Evolutionary conservation across 2,329 filamentous ascomycete genomes (phyloP).

Genomic region (Fusarium gaditjirri): DNA sequence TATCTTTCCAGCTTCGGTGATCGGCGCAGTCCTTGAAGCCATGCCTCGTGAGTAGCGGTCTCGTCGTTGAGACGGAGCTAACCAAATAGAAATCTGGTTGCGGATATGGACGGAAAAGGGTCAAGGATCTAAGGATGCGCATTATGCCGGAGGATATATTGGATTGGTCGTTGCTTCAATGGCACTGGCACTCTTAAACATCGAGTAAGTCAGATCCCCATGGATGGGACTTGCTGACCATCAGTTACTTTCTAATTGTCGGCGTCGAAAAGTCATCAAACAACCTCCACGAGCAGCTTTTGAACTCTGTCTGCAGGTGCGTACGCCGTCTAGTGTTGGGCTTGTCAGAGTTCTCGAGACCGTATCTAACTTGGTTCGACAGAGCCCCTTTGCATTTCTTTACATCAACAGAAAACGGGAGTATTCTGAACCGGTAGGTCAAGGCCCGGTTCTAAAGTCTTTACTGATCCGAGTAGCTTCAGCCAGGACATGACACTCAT

Average conservation of each 20-base stretch:
- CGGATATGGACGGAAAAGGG: conserved; percentile 43
- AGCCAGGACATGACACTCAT: conserved; percentile 57
- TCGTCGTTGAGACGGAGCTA: not conserved
- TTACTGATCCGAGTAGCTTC: conserved; percentile 48
- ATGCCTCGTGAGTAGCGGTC: conserved; percentile 38
- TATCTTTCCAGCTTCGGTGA: conserved; percentile 21
- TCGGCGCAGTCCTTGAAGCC: conserved; percentile 28
- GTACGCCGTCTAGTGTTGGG: not conserved
- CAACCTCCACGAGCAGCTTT: conserved; percentile 34
- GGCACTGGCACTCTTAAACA: conserved; percentile 15
- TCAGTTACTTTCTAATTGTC: conserved; percentile 41
- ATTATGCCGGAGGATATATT: conserved; percentile 41
- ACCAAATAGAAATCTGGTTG: conserved; percentile 41
- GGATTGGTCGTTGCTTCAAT: conserved; percentile 34
- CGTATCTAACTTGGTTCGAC: not conserved
- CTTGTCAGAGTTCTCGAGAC: fast-evolving
- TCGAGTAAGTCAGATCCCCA: not conserved
- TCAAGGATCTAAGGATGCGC: conserved; percentile 26
- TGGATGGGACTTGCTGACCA: not conserved
- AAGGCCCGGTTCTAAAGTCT: not conserved
- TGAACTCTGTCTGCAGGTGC: conserved; percentile 35
- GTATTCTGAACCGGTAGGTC: conserved; percentile 53
- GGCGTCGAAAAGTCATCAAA: conserved; percentile 40
- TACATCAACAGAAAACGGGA: conserved; percentile 53
- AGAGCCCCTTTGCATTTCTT: conserved; percentile 56